These are phyloP conservation scores for Sungouiozyma ichnusensis DNA, from an alignment of 805 yeast species.

Conservation along the genomic window DNA sequence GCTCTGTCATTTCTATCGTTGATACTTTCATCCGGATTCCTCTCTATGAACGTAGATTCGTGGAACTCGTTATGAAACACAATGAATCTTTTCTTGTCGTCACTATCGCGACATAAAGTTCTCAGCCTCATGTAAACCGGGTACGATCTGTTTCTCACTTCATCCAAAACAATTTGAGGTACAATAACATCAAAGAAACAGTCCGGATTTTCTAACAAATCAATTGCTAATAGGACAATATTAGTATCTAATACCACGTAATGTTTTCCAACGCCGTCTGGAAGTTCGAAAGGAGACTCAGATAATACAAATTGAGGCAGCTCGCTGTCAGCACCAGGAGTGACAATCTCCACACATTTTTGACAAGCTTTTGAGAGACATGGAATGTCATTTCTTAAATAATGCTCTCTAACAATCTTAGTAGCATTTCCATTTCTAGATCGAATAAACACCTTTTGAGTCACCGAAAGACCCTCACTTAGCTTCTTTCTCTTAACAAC, in stretches of 20 bases:
- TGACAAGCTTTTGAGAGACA: constrained; percentile 70
- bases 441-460: constrained; percentile 84
- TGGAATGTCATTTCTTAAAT: constrained; percentile 83
- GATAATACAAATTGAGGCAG: constrained; percentile 59
- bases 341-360: constrained; percentile 43
- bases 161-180: constrained; percentile 94
- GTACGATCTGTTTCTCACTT: constrained; percentile 75
- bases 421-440: constrained; percentile 85
- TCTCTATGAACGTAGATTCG: constrained; percentile 53
- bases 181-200: constrained; percentile 82
- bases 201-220: constrained; percentile 64
- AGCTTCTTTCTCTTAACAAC: constrained; percentile 34
- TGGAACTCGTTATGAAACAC: constrained; percentile 91
- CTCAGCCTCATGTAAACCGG: constrained; percentile 83
- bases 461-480: constrained; percentile 48
- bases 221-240: constrained; percentile 79
- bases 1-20: constrained; percentile 91
- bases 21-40: constrained; percentile 56
- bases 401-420: constrained; percentile 85
- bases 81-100: constrained; percentile 62
- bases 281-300: constrained; percentile 42
- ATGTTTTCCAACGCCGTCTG: constrained; percentile 49
- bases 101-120: constrained; percentile 49
- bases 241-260: constrained; percentile 83
- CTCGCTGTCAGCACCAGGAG: constrained; percentile 56